Evolutionary conservation across 495 filamentous ascomycete species (phyloP), one percentile per base, ranked within the genome.

Genomic region (Penicillium turbatum): DNA sequence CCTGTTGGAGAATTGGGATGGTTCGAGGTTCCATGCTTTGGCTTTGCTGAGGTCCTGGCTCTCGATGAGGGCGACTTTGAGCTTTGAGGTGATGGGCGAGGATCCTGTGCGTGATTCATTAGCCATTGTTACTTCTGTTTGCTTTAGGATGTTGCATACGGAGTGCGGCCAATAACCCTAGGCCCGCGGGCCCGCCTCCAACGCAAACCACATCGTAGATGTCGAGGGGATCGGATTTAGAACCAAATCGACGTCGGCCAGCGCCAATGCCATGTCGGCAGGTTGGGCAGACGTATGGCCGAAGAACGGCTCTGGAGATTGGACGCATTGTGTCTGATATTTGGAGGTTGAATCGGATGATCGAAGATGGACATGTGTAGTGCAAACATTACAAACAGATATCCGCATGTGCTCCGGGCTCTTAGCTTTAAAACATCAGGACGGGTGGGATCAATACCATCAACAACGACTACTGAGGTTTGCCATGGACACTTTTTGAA

Each of bases 201-300:
- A 99, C 87, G 54, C 90, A 93, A 46, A 96, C 90, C 29, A 97
- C 87, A 81, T 97, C 92, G 74, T 92, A 96, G 64, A 96, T 82
- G 40, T 77, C 72, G 26, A 72, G 67, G 15, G 47, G 47, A 29
- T 55, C 46, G 0, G 56, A 12, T 45, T 64, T 57, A 29, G 67
- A 67, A 5, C 54, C 60, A 24, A 74, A 71, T 47, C 57, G 61
- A 35, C 74, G 61, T 19, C 62, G 65, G 21, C 57, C 56, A 13
- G 61, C 29, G 26, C 59, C 37, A 49, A 63, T 36, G 21, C 64
- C 66, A 55, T 68, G 60, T 15, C 71, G 67, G 51, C 74, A 77
- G 12, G 74, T 73, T 13, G 67, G 59, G 53, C 74, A 76, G 54
- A 76, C 55, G 39, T 75, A 77, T 6, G 68, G 65, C 48, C 72